These are phyloP conservation scores for Fusarium sublunatum DNA, from an alignment of 2,329 filamentous ascomycete genomes.

Conservation along the genomic window DNA sequence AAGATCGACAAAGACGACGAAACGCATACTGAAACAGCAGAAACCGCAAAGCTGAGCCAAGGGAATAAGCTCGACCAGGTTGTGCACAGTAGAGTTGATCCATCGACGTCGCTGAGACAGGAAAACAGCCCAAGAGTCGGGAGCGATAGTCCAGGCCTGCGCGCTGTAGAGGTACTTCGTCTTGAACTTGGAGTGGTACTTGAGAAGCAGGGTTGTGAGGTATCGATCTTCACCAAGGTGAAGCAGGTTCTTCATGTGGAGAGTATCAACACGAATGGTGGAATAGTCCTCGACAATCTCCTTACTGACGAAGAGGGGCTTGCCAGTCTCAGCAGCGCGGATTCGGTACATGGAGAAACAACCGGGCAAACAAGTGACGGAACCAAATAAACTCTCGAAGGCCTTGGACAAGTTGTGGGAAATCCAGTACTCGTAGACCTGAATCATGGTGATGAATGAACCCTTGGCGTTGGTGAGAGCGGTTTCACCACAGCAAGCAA, in stretches of 20 bases:
- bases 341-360: conserved; percentile 99
- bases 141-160: conserved; percentile 96
- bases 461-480: conserved; percentile 91
- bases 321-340: conserved; percentile 91
- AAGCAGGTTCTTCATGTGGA: conserved; percentile 98
- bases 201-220: conserved; percentile 91
- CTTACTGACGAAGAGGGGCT: conserved; percentile 94
- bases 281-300: conserved; percentile 90
- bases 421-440: conserved; percentile 99
- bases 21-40: conserved; percentile 99
- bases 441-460: conserved; percentile 98
- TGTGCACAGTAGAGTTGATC: conserved; percentile 99
- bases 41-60: conserved; percentile 96
- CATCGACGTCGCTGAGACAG: conserved; percentile 97
- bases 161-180: conserved; percentile 96
- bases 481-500: conserved; percentile 95
- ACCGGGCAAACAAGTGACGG: conserved; percentile 95
- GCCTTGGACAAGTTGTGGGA: conserved; percentile 97
- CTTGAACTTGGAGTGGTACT: conserved; percentile 93
- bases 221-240: conserved; percentile 98
- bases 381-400: conserved; percentile 96
- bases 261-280: conserved; percentile 94
- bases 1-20: conserved; percentile 94
- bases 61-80: conserved; percentile 93
- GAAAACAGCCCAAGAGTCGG: conserved; percentile 94